phyloP scores from a whole-genome alignment of 768 basidiomycete species.

The Pulveroboletus ravenelii region DNA sequence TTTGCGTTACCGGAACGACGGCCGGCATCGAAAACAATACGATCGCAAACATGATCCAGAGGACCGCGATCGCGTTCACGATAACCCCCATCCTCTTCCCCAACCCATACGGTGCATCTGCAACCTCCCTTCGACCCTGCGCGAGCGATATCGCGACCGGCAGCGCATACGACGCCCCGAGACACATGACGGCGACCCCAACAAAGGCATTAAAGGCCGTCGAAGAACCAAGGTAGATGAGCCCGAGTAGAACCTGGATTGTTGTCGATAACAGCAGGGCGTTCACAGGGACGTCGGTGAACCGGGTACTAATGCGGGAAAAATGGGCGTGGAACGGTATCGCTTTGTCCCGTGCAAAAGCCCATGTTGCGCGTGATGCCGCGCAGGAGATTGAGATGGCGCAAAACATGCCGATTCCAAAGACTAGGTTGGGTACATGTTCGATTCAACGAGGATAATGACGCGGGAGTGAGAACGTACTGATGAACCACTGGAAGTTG shows the following conservation, averaged over 20 bases:
- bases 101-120: conserved; percentile 47
- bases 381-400: conserved; percentile 63
- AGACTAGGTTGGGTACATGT: conserved; percentile 33
- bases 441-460: neutral
- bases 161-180: conserved; percentile 61
- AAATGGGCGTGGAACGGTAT: conserved; percentile 52
- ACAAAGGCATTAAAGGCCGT: conserved; percentile 67
- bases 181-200: conserved; percentile 61
- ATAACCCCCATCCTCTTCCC: conserved; percentile 40
- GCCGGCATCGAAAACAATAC: conserved; percentile 69
- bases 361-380: conserved; percentile 67
- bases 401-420: conserved; percentile 55
- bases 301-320: conserved; percentile 38
- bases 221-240: conserved; percentile 58
- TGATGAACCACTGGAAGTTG: conserved; percentile 37
- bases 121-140: conserved; percentile 40
- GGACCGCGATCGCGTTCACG: conserved; percentile 48
- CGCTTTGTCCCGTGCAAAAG: conserved; percentile 63
- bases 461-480: conserved; percentile 21
- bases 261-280: conserved; percentile 55
- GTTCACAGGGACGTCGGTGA: conserved; percentile 51
- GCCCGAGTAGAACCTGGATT: conserved; percentile 55
- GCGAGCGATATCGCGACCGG: conserved; percentile 52
- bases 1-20: conserved; percentile 47
- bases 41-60: conserved; percentile 60